A percentile compares a stretch with the other conserved stretches of the same genome.
Evolutionary conservation across 129 eudicot genomes (phyloP).

Genomic region (Solidago caesia): DNA sequence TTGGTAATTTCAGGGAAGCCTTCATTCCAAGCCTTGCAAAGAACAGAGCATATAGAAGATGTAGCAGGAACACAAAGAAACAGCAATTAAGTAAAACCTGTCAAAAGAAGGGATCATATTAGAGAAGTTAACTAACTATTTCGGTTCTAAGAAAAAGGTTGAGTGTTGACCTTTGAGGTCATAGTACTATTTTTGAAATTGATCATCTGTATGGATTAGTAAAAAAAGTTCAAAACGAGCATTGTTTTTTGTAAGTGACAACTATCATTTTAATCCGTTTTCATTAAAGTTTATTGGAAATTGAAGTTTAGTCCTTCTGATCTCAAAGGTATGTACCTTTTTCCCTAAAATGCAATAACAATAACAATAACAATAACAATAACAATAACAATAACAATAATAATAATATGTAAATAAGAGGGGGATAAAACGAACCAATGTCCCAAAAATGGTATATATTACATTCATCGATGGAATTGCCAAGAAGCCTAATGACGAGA

Average conservation of each 20-base stretch:
- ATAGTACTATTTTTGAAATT: neutral
- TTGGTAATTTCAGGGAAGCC: conserved; percentile 60
- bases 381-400: neutral
- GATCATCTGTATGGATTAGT: neutral
- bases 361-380: no score
- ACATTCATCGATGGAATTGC: conserved; percentile 76
- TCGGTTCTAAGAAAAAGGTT: conserved; percentile 3
- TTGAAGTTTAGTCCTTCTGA: neutral
- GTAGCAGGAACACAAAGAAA: conserved; percentile 79
- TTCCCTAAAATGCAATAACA: neutral
- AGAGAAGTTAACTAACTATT: neutral
- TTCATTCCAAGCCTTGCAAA: conserved; percentile 89
- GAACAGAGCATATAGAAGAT: conserved; percentile 79
- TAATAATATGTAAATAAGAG: neutral
- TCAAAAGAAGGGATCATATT: conserved; percentile 24
- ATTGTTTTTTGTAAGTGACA: neutral
- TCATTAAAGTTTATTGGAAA: neutral
- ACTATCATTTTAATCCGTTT: neutral
- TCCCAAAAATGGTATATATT: conserved; percentile 74
- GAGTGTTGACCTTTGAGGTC: conserved; percentile 7
- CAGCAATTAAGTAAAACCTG: conserved; percentile 82
- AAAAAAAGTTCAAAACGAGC: neutral
- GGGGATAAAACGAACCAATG: conserved; percentile 55
- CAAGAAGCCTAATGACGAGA: conserved; percentile 61
- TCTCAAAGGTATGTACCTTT: conserved; percentile 17